Evolutionary conservation across 2,329 filamentous ascomycete species (phyloP), one percentile per base, ranked within the genome.

Genomic region (Alternaria brassicae): DNA sequence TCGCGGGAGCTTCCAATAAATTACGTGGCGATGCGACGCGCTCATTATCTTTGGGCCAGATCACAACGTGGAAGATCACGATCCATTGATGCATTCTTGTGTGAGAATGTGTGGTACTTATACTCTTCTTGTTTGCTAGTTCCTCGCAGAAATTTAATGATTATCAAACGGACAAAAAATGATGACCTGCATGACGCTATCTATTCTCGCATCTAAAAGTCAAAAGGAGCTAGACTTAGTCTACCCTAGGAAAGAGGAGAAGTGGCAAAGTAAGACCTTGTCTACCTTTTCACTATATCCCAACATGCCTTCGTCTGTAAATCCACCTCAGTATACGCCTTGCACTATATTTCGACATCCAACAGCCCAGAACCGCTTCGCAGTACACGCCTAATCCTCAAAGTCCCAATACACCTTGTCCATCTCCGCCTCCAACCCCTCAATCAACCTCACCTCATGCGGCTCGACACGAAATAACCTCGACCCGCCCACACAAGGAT

Each of bases 401-500:
- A 58, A 62, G 25, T 51, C 51, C 61, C 61, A 66, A 32, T 66
- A 63, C 2, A 19, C 32, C 12, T 41, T 50, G 8, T 66, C 48
- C 27, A 58, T 15, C 27, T 56, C 30, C 4, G 48, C 48, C 21
- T 55, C 28, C 30, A 62, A 45, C 0, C 62, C 60, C n/a, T 45
- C 47, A 21, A 60, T 60, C 15, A 54, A 12, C 8, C 49, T 15
- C 42, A 19, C 8, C 9, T 63, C 63, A 13, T 56, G 7, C 21
- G 54, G 27, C 19, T 19, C 48, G 19, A 51, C 57, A 17, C 23
- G 28, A 23, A 34, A 48, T 6, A 27, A 17, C 9, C 39, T 10
- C 7, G 10, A 6, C n/a, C 53, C 21, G 3, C 30, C 37, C 7
- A 41, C 54, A 40, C 63, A 67, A 2, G 58, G 54, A n/a, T 52